phyloP scores from a whole-genome alignment of 148 eudicot genomes.

The Rhododendron mucronatum region DNA sequence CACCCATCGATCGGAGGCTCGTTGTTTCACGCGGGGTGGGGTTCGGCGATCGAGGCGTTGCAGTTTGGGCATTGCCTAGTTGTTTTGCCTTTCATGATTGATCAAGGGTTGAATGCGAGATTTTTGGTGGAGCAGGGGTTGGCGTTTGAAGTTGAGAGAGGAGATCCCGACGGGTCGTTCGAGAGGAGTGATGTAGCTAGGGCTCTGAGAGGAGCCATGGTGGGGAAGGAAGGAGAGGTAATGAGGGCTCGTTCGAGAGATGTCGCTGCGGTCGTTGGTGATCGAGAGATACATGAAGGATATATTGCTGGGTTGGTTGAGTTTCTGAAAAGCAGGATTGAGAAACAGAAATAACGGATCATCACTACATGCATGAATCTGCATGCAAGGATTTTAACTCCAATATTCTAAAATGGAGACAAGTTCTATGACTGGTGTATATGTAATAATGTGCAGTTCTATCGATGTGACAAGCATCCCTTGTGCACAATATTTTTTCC shows the following conservation, averaged over 20 bases:
- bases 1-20: constrained; percentile 25
- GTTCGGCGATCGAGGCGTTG: constrained; percentile 17
- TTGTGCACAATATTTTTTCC: no score
- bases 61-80: constrained; percentile 20
- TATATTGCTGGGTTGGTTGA: constrained; percentile 12
- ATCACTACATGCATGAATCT: no score
- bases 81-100: constrained; percentile 15
- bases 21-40: constrained; percentile 28
- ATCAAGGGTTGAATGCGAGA: constrained; percentile 31
- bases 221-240: constrained; percentile 6
- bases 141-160: constrained; percentile 29
- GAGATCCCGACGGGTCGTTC: constrained; percentile 12
- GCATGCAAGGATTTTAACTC: no score
- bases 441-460: no score
- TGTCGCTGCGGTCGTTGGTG: constrained; percentile 4
- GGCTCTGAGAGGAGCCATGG: constrained; percentile 18
- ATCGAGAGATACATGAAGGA: constrained; percentile 10
- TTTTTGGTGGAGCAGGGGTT: constrained; percentile 25
- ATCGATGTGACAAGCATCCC: no score
- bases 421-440: no score
- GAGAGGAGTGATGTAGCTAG: constrained; percentile 1
- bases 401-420: no score
- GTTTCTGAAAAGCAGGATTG: not conserved
- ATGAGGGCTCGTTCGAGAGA: constrained; percentile 7
- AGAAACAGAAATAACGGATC: no score